These are phyloP conservation scores for Tetradesmus obliquus DNA, from an alignment of 139 green algal genomes.

Conservation along the genomic window DNA sequence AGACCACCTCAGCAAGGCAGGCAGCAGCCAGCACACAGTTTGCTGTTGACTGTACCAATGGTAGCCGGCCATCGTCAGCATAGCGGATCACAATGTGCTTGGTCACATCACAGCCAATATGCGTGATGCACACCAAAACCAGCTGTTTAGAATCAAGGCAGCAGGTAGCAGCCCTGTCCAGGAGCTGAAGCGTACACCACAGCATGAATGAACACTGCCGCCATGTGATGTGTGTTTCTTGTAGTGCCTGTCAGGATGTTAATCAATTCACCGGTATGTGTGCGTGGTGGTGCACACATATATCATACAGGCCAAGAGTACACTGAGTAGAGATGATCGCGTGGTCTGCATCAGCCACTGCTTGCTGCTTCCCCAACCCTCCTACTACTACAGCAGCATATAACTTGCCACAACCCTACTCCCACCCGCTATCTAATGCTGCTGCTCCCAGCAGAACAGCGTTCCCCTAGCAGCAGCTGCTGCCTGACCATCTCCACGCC, in stretches of 20 bases:
- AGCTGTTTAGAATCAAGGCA: too few relatives aligned
- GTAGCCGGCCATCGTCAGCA: too few relatives aligned
- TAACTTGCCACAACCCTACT: not conserved
- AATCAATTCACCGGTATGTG: not conserved
- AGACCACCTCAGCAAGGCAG: too few relatives aligned
- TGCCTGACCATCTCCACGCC: not conserved
- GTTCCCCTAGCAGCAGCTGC: not conserved
- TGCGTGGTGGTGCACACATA: not conserved
- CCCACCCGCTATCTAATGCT: not conserved
- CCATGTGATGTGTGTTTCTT: not conserved
- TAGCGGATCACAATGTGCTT: too few relatives aligned
- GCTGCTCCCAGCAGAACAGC: not conserved
- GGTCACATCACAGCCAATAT: too few relatives aligned
- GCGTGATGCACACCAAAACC: too few relatives aligned
- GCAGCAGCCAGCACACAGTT: too few relatives aligned
- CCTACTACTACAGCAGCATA: not conserved
- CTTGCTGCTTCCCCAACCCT: not conserved
- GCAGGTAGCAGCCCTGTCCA: too few relatives aligned
- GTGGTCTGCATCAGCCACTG: not conserved
- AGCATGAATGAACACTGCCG: too few relatives aligned
- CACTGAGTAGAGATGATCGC: not conserved
- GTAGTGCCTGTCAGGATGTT: not conserved
- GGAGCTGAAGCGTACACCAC: too few relatives aligned
- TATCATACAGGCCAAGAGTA: not conserved
- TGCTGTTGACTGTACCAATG: too few relatives aligned